phyloP scores from a whole-genome alignment of 2,329 filamentous ascomycete genomes.

The Aspergillus aculeatinus region DNA sequence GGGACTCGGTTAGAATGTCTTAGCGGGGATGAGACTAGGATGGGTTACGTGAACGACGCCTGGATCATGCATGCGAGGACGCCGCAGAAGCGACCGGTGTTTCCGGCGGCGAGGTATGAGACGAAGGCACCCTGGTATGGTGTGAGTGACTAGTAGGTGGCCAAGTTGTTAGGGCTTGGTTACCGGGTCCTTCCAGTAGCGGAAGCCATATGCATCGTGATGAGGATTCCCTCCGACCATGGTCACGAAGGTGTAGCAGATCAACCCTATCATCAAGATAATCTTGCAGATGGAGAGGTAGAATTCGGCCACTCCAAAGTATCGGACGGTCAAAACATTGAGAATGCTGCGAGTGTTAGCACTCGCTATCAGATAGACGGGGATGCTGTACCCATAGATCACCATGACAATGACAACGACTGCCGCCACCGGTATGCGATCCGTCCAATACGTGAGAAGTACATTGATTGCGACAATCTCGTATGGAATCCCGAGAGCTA shows the following conservation, averaged over 20 bases:
- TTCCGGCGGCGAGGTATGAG: constrained; percentile 60
- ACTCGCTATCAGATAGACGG: background rate
- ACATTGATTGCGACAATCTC: constrained; percentile 42
- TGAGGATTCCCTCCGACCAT: constrained; percentile 78
- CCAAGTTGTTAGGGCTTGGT: background rate
- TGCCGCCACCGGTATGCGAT: constrained; percentile 39
- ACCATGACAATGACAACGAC: constrained; percentile 40
- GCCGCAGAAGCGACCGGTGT: constrained; percentile 54
- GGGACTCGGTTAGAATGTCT: too few species aligned
- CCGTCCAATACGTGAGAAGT: constrained; percentile 40
- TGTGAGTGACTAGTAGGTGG: background rate
- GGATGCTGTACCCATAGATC: constrained; percentile 33
- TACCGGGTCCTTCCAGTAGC: constrained; percentile 60
- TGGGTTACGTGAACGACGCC: constrained; percentile 56
- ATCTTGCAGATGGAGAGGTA: constrained; percentile 48
- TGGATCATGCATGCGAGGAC: constrained; percentile 70
- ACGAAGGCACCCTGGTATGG: constrained; percentile 56
- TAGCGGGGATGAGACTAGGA: background rate
- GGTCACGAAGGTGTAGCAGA: constrained; percentile 64
- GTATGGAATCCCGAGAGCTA: constrained; percentile 32
- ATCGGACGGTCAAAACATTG: constrained; percentile 45
- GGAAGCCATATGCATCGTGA: constrained; percentile 68
- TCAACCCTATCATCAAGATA: constrained; percentile 30
- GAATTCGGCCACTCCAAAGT: constrained; percentile 50
- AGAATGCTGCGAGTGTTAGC: constrained; percentile 22